Evolutionary conservation across 2,329 filamentous ascomycete species (phyloP), one percentile per base, ranked within the genome.

Genomic region (Rhexocercosporidium sp.): DNA sequence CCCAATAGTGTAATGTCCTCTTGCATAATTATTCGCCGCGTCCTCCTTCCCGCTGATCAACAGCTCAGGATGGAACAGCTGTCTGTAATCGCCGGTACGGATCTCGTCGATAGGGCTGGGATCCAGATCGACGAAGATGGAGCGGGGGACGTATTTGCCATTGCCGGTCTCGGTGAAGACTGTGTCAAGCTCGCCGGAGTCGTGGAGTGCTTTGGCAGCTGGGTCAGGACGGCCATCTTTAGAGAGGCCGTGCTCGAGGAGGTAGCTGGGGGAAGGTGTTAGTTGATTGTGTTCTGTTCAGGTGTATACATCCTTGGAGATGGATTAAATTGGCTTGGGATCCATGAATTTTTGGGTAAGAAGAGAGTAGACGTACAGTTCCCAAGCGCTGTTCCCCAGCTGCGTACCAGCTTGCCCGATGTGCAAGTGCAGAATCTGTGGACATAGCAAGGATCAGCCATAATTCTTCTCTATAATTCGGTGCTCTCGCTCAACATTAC

Each of bases 41-140:
- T 90, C 88, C 77, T 90, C 88, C 80, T 90, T 90, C 74, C 88
- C 88, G 77, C 85, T 89, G 73, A 90, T 86, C 80, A 90, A 81
- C 72, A 87, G 80, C 77, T 90, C 88, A 22, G 88, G 88, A 77
- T 90, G 88, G 80, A 89, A 90, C 62, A 90, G 82, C 72, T 87
- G 82, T 72, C 86, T 84, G 80, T 89, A 90, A 71, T 80, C 72
- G 72, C 88, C 88, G 68, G 85, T 88, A 68, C 88, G 85, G 78
- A 90, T 89, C 78, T 90, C 88, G 75, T 90, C 88, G 74, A 90
- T 87, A 56, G 88, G 88, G 82, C 86, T 88, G 27, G 88, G 88
- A 76, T 90, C 88, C 68, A 90, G 80, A 76, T 90, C 88, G 70
- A 89, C 85, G 75, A 90, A 90, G 80, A 90, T 88, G 66, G 87